Evolutionary conservation across 192 early-diverging fungal species (phyloP).

Genomic region (Umbelopsis sp.): DNA sequence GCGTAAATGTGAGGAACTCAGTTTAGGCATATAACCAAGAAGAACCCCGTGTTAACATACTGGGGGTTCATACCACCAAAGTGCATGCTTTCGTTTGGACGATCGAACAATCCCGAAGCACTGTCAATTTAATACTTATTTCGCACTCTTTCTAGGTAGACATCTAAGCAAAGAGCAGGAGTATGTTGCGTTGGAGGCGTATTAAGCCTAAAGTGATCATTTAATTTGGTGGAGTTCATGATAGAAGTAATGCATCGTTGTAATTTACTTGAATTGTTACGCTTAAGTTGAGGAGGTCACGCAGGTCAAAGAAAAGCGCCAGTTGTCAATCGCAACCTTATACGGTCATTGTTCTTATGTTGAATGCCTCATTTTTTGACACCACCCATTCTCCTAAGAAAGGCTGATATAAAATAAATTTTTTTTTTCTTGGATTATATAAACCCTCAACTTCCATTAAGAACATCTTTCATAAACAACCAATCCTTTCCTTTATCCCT

Average conservation of each 20-base stretch:
- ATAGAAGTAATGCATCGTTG: background rate
- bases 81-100: background rate
- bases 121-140: background rate
- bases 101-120: background rate
- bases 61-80: background rate
- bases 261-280: background rate
- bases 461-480: background rate
- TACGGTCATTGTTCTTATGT: background rate
- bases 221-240: background rate
- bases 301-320: conserved; percentile 6
- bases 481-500: background rate
- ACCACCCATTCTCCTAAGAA: background rate
- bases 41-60: background rate
- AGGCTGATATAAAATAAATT: background rate
- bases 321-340: conserved; percentile 8
- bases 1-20: background rate
- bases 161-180: too few relatives aligned
- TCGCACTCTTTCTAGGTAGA: too few relatives aligned
- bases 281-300: conserved; percentile 1
- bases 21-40: background rate
- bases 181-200: too few relatives aligned
- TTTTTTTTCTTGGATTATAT: background rate
- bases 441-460: background rate
- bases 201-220: too few relatives aligned
- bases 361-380: conserved; percentile 10